These are phyloP conservation scores for Fusarium duplospermum DNA, from an alignment of 2,329 filamentous ascomycete genomes.

Conservation along the genomic window DNA sequence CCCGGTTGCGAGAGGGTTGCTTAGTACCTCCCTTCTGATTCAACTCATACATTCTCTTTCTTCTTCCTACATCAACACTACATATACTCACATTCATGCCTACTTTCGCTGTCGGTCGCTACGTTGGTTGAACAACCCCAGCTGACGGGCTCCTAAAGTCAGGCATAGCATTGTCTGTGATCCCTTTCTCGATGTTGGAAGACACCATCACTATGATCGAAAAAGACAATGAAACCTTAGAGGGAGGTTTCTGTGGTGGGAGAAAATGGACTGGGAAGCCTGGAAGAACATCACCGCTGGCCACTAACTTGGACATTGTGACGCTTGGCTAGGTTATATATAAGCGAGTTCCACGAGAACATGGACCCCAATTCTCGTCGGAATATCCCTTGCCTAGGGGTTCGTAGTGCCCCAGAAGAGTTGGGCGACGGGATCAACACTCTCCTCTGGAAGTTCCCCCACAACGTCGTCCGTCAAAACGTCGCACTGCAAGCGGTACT, in stretches of 20 bases:
- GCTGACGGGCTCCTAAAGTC: neutral
- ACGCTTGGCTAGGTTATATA: neutral
- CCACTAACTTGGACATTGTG: neutral
- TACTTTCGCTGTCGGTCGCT: neutral
- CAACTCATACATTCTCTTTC: neutral
- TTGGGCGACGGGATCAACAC: neutral
- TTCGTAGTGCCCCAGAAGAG: neutral
- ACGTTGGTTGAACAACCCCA: neutral
- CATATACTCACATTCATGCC: neutral
- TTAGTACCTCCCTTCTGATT: neutral
- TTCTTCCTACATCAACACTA: neutral
- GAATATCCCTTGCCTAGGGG: neutral
- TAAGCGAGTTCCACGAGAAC: neutral
- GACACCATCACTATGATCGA: neutral
- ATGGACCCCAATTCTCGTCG: neutral
- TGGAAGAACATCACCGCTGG: neutral
- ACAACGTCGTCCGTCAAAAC: too few species aligned
- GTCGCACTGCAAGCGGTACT: too few species aligned
- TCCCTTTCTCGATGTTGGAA: neutral
- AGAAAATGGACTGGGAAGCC: neutral
- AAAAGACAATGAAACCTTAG: neutral
- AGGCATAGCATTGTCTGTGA: neutral
- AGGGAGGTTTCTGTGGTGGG: neutral
- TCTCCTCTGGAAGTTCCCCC: too few species aligned
- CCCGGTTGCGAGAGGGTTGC: neutral